Percentiles rank a stretch among this genome's conserved stretches.
phyloP scores from a whole-genome alignment of 768 basidiomycete species.

The Lactifluus pinguis region DNA sequence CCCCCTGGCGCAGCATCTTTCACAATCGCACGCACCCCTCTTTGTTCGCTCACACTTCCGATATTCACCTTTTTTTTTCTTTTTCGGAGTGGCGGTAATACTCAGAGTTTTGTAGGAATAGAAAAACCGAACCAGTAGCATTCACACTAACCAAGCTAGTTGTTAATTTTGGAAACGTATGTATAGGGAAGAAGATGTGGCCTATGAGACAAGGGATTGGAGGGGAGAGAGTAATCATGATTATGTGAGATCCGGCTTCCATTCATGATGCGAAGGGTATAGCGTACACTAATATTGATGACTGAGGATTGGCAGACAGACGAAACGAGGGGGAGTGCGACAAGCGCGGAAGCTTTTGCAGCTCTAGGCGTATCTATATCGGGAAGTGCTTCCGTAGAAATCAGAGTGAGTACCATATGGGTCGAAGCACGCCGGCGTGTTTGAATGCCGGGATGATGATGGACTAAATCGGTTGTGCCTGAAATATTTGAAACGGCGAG shows the following conservation, averaged over 20 bases:
- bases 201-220: not conserved
- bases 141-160: too few relatives aligned
- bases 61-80: not conserved
- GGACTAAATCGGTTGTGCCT: not conserved
- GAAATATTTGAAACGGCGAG: not conserved
- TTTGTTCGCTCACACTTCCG: constrained; percentile 1
- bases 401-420: constrained; percentile 6
- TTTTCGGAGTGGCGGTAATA: not conserved
- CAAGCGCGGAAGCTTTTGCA: constrained; percentile 19
- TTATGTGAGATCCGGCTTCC: constrained; percentile 11
- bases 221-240: not conserved
- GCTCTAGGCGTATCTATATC: constrained; percentile 11
- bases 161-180: too few relatives aligned
- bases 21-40: not conserved
- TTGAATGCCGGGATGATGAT: constrained; percentile 10
- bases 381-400: constrained; percentile 15
- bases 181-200: not conserved
- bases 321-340: constrained; percentile 16
- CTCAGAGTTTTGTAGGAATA: not conserved
- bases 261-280: constrained; percentile 16
- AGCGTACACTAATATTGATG: constrained; percentile 10
- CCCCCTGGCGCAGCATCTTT: too few relatives aligned
- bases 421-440: constrained; percentile 5
- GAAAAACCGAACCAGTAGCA: not conserved
- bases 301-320: constrained; percentile 13